Evolutionary conservation across 768 basidiomycete genomes (phyloP), one percentile per base, ranked within the genome.

Genomic region (Glaciozyma martinii): DNA sequence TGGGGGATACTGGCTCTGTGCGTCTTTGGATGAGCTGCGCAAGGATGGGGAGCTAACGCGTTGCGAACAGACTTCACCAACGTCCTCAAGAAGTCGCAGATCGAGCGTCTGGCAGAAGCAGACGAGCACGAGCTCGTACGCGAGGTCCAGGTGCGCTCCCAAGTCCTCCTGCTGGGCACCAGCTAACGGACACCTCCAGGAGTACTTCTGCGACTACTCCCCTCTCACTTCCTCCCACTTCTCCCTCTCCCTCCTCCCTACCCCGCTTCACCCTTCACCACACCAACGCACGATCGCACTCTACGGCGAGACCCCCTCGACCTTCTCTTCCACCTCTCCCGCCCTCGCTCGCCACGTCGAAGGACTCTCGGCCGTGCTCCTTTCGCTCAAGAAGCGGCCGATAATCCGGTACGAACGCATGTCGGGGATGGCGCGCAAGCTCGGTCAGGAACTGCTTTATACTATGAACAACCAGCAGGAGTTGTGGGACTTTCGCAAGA

Each of bases 1-100:
- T 73, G 92, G 92, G 76, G 91, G 92, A 79, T 99, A 99, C 79
- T 98, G 94, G 82, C 80, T 99, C 75, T 99, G 94, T 98, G 84
- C 87, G 94, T 90, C 80, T 82, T 27, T n/a, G 15, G 2, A 7
- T 25, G 56, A 25, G 56, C 40, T 3, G 56, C 44, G 29, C 3
- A 5, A 6, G 7, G 53, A 50, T 6, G 10, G 15, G 29, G 10
- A 54, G 25, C 53, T 32, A 18, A 32, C 37, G 37, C 37, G 37
- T 2, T 40, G 37, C 53, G 29, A 30, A 29, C 66, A 98, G 94
- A 95, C 78, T 99, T 99, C 76, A 97, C 92, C 78, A 98, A 92
- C 73, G 84, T 89, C 47, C 77, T 99, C 68, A 89, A 83, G 68
- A 98, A 98, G 79, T 81, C 82, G 7, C 83, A 86, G 32, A 97